Evolutionary conservation across 768 basidiomycete species (phyloP).

Genomic region (Pluteus cervinus): DNA sequence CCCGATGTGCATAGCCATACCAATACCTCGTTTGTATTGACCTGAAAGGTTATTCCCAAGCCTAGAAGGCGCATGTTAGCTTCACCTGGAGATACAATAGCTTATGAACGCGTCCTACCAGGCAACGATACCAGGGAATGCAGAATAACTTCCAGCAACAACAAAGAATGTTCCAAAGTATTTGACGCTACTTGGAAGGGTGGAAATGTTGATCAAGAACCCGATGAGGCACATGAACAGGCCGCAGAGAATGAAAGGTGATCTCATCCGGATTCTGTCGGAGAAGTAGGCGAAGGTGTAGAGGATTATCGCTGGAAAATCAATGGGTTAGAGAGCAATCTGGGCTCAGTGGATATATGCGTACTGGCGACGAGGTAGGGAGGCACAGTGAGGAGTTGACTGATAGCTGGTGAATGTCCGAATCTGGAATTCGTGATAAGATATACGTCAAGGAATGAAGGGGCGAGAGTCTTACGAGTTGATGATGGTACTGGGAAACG

Average conservation of each 20-base stretch:
- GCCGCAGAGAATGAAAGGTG: constrained; percentile 43
- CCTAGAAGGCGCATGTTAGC: constrained; percentile 29
- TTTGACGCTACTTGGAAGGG: constrained; percentile 45
- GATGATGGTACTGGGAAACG: constrained; percentile 48
- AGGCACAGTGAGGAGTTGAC: constrained; percentile 63
- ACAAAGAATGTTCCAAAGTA: constrained; percentile 71
- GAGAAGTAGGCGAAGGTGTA: constrained; percentile 51
- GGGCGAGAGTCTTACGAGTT: constrained; percentile 26
- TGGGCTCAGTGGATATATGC: constrained; percentile 12
- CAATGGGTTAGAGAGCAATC: neutral
- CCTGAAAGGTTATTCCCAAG: constrained; percentile 61
- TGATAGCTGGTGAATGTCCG: constrained; percentile 48
- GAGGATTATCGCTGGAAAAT: constrained; percentile 40
- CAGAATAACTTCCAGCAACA: constrained; percentile 57
- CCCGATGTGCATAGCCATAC: constrained; percentile 65
- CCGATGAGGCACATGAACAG: neutral
- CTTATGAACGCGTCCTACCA: constrained; percentile 40
- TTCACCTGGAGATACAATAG: neutral
- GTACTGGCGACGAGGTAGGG: constrained; percentile 59
- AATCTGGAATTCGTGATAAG: constrained; percentile 32
- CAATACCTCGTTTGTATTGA: constrained; percentile 65
- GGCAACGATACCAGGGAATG: constrained; percentile 52
- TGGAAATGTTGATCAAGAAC: constrained; percentile 50
- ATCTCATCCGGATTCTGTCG: constrained; percentile 49
- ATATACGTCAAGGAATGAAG: neutral